Evolutionary conservation across 2,329 filamentous ascomycete species (phyloP), one percentile per base, ranked within the genome.

Genomic region (Rutstroemia sp.): DNA sequence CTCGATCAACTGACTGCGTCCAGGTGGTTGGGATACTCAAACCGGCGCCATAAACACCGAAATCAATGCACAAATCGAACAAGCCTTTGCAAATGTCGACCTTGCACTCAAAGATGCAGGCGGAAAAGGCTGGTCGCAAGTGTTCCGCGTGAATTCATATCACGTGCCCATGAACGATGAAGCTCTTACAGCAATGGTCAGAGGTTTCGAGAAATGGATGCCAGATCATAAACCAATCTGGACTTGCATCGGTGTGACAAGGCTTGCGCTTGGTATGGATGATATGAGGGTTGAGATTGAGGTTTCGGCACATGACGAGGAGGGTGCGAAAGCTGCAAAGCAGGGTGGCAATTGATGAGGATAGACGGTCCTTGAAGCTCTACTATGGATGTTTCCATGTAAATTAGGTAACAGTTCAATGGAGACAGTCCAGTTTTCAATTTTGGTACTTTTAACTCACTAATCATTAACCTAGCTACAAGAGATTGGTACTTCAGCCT

Each of bases 81-180:
- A 75, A 53, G 78, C 80, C 0, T 85, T 85, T 61, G 67, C 64
- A 3, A 86, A 84, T 56, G 76, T 83, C 9, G 79, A 86, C 1
- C 64, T 72, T 5, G 70, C 66, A 27, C 67, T 85, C 4, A 74
- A 72, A 44, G 63, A 75, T 16, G 80, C 79, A 0, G 82, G 82
- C 1, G 79, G 78, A 0, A 75, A 78, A 57, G 80, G 79, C 2
- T 81, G 77, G 77, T 65, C 66, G n/a, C 78, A 83, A 57, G 81
- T 84, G 0, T 79, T 68, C 65, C 69, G 71, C 0, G 70, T 80
- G 21, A 73, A 71, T 17, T 74, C 73, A 1, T 80, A 78, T 57
- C 73, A 77, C 54, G 66, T 74, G 1, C 71, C 68, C 1, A 67
- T 77, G 2, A 72, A 72, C 14, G 44, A 41, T 0, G 25, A 41